phyloP scores from a whole-genome alignment of 1,284 basidiomycete species.

The Ceratobasidium sp. region DNA sequence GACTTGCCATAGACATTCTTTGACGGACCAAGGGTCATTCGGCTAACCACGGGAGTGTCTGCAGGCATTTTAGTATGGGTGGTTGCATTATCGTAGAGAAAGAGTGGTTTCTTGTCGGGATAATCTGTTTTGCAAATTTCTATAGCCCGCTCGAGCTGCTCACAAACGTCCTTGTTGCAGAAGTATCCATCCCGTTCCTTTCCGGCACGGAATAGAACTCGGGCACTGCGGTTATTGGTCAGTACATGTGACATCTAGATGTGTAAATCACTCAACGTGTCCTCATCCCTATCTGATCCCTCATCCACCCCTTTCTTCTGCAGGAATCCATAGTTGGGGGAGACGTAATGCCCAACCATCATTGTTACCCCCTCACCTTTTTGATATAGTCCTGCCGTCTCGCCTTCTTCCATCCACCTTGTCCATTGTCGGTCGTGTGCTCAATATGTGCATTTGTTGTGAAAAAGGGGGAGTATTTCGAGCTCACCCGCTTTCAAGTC shows the following conservation, averaged over 20 bases:
- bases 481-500: slow-evolving; percentile 46
- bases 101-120: slow-evolving; percentile 50
- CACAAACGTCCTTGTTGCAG: slow-evolving; percentile 52
- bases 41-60: slow-evolving; percentile 53
- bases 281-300: slow-evolving; percentile 55
- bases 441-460: slow-evolving; percentile 59
- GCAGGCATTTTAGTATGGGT: slow-evolving; percentile 54
- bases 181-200: slow-evolving; percentile 60
- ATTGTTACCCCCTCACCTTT: slow-evolving; percentile 57
- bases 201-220: slow-evolving; percentile 56
- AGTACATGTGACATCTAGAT: slow-evolving; percentile 55
- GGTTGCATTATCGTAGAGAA: slow-evolving; percentile 57
- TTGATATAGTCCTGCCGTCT: slow-evolving; percentile 51
- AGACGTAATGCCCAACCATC: slow-evolving; percentile 62
- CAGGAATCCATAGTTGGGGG: slow-evolving; percentile 55
- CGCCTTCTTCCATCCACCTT: slow-evolving; percentile 51
- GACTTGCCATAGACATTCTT: slow-evolving; percentile 1
- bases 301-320: slow-evolving; percentile 42
- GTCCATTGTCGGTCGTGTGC: slow-evolving; percentile 53
- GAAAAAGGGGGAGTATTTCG: slow-evolving; percentile 45
- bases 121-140: slow-evolving; percentile 53
- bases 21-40: slow-evolving; percentile 50
- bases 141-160: slow-evolving; percentile 53
- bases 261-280: slow-evolving; percentile 38
- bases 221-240: slow-evolving; percentile 54